Percentiles rank a stretch among this genome's conserved stretches.
Evolutionary conservation across 208 protist genomes (phyloP).

Genomic region (Histomonas meleagridis): DNA sequence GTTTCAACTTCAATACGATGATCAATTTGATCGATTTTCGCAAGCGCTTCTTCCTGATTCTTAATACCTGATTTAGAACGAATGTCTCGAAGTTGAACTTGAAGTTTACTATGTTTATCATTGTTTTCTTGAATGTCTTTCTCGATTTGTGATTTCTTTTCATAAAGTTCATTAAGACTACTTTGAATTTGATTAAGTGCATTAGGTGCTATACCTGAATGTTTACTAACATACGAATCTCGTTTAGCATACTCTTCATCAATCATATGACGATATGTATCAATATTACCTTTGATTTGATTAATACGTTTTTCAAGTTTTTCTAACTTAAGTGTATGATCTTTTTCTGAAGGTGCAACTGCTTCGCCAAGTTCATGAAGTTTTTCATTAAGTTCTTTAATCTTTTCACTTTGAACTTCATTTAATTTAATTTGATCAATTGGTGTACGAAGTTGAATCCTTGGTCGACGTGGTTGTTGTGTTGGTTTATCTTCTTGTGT

Average conservation of each 20-base stretch:
- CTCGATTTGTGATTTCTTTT: neutral
- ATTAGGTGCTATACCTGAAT: too few relatives aligned
- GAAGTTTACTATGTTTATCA: neutral
- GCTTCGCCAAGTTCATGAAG: neutral
- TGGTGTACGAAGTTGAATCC: neutral
- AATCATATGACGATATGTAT: neutral
- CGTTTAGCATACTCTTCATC: neutral
- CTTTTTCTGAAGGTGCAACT: neutral
- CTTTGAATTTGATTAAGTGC: too few relatives aligned
- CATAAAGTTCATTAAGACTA: neutral
- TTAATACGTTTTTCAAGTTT: neutral
- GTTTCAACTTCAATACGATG: neutral
- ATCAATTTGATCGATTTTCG: neutral
- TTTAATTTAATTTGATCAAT: neutral
- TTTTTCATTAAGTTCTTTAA: neutral
- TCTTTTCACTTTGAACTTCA: neutral
- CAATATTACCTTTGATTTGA: neutral
- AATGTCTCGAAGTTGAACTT: neutral
- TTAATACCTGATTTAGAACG: neutral
- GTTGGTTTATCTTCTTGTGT: too few relatives aligned
- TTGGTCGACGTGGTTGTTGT: neutral
- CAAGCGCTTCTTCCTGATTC: neutral
- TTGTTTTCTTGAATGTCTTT: neutral
- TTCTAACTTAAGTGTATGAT: neutral
- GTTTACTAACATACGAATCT: too few relatives aligned